Evolutionary conservation across 2,329 filamentous ascomycete genomes (phyloP).

Genomic region (Stachybotrys elegans): DNA sequence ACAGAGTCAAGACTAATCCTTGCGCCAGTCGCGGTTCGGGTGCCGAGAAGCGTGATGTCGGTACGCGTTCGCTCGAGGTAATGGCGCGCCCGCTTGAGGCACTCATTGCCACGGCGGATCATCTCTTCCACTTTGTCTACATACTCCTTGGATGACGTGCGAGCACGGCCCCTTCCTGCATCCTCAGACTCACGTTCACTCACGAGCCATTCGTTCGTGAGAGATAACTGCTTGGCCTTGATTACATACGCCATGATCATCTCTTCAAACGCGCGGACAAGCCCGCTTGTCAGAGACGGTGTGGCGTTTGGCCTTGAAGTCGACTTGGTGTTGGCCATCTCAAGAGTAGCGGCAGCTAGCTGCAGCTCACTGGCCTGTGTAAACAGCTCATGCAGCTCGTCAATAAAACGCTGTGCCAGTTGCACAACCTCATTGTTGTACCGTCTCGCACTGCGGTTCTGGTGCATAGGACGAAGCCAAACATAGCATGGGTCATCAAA

Average conservation of each 20-base stretch:
- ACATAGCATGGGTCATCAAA: neutral
- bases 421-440: neutral
- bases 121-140: neutral
- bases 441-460: neutral
- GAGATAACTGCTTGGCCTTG: neutral
- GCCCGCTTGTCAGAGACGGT: neutral
- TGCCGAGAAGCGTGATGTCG: neutral
- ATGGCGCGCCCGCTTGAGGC: neutral
- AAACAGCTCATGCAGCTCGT: neutral
- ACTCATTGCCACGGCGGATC: neutral
- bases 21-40: neutral
- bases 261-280: neutral
- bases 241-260: neutral
- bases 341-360: neutral
- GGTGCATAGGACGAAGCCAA: neutral
- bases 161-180: neutral
- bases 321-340: neutral
- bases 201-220: neutral
- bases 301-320: neutral
- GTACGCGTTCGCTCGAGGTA: neutral
- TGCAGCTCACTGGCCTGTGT: neutral
- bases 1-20: neutral
- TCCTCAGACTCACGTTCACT: neutral
- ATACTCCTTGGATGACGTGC: neutral
- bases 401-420: neutral